These are phyloP conservation scores for Vitis labrusca DNA, from an alignment of 164 flowering plant species.

Conservation along the genomic window DNA sequence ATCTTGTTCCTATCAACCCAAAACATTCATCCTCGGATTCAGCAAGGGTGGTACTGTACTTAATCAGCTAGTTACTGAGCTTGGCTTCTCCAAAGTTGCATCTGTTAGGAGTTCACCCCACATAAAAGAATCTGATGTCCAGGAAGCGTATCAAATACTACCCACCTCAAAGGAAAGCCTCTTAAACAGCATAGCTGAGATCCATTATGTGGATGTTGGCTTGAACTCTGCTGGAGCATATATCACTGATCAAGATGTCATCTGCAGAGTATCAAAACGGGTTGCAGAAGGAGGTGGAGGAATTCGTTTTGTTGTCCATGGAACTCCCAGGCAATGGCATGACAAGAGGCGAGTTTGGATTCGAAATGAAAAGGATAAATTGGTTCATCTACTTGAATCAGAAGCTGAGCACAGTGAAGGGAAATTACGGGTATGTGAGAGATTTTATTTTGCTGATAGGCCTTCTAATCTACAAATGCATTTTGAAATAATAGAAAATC, in stretches of 20 bases:
- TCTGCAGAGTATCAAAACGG: conserved; percentile 44
- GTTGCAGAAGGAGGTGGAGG: conserved; percentile 26
- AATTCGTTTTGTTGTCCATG: conserved; percentile 68
- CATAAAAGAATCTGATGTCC: conserved; percentile 2
- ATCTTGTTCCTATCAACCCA: conserved; percentile 29
- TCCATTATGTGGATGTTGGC: conserved; percentile 88
- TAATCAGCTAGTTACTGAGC: conserved; percentile 79
- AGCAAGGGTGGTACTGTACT: conserved; percentile 90
- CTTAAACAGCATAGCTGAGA: conserved; percentile 64
- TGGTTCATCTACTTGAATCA: conserved; percentile 48
- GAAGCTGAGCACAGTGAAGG: conserved; percentile 48
- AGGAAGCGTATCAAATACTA: conserved; percentile 32
- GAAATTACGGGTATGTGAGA: conserved; percentile 56
- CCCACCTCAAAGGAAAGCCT: conserved; percentile 53
- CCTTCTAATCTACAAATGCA: conserved; percentile 82
- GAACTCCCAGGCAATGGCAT: conserved; percentile 92
- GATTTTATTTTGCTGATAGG: conserved; percentile 59
- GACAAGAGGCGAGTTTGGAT: conserved; percentile 63
- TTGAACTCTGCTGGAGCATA: conserved; percentile 77
- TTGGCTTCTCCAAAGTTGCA: conserved; percentile 31
- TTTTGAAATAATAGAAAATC: conserved; percentile 73
- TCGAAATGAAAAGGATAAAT: conserved; percentile 55
- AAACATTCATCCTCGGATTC: conserved; percentile 71
- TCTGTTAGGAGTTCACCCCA: conserved; percentile 3
- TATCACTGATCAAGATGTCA: conserved; percentile 47